Conservation (phyloP, 2,329 filamentous ascomycete genomes). For the Pestalotiopsis sp. region DNA sequence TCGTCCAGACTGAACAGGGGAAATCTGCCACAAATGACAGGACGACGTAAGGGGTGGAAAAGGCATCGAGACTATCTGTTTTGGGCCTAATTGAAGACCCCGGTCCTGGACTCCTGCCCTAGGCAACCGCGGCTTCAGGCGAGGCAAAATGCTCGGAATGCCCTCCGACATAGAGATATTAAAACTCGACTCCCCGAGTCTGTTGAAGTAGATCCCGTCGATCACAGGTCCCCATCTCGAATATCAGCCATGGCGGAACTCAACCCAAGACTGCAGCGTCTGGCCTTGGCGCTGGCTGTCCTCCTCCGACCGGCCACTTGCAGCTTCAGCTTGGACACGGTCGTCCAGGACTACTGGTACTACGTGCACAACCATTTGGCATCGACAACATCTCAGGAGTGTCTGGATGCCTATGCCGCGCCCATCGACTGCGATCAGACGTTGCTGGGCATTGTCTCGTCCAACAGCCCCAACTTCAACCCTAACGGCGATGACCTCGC, state of each 20-base stretch:
- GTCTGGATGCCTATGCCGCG: slow-evolving; percentile 31
- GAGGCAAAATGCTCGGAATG: background rate
- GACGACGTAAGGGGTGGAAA: background rate
- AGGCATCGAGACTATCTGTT: background rate
- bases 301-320: slow-evolving; percentile 10
- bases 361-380: slow-evolving; percentile 32
- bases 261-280: background rate
- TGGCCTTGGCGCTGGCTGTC: background rate
- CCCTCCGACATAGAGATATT: background rate
- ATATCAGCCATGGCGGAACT: background rate
- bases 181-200: background rate
- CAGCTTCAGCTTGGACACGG: slow-evolving; percentile 36
- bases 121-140: background rate
- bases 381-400: slow-evolving; percentile 29
- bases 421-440: slow-evolving; percentile 31
- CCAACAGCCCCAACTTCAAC: slow-evolving; percentile 28
- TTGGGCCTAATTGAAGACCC: background rate
- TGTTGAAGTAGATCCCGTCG: background rate
- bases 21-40: background rate
- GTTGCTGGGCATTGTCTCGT: slow-evolving; percentile 30
- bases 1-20: background rate
- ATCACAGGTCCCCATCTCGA: background rate
- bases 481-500: slow-evolving; percentile 25
- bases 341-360: slow-evolving; percentile 30
- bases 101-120: background rate